Evolutionary conservation across 164 flowering plant species (phyloP), one percentile per base, ranked within the genome.

Genomic region (Taxillus chinensis): DNA sequence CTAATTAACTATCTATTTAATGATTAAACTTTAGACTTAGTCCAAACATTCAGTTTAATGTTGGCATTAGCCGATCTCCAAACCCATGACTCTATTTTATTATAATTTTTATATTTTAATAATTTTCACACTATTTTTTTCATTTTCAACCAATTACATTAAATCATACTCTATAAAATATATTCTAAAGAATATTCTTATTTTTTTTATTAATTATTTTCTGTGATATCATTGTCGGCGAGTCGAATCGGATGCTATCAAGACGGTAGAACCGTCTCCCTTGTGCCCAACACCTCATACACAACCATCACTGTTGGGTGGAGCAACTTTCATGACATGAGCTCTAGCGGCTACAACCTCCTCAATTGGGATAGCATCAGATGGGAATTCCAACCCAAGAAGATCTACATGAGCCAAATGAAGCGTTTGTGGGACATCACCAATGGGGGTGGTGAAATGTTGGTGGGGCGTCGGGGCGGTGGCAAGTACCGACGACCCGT

Each of bases 241-340:
- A 80, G 37, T 15, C 77, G 10, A 53, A 60, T 3, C 83, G 74
- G 55, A 53, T 93, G 98, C 71, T 74, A 67, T 71, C 65, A 62
- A 5, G 48, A 67, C 11, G 75, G 79, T 4, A n/a, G 43, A 16
- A 15, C 13, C 40, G 5, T 70, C 39, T 8, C 64, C 14, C 41
- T 81, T 45, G 43, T 57, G 1, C 84, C 95, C 12, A 73, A 72
- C 66, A 45, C 74, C 57, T 87, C 95, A 3, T 95, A 72, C 74
- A 72, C 78, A 10, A 46, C 73, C 37, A 72, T 95, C 60, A 70
- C 89, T 68, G 96, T 90, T 38, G 96, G 95, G n/a, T 63, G 68
- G 15, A 59, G 68, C 64, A 71, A 70, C 75, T 72, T 95, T 74
- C 87, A 96, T 74, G 99, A 85, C 16, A 64, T 89, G 51, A 70